Evolutionary conservation across 2,329 filamentous ascomycete genomes (phyloP), one percentile per base, ranked within the genome.

Genomic region (Stachybotrys echinatus): DNA sequence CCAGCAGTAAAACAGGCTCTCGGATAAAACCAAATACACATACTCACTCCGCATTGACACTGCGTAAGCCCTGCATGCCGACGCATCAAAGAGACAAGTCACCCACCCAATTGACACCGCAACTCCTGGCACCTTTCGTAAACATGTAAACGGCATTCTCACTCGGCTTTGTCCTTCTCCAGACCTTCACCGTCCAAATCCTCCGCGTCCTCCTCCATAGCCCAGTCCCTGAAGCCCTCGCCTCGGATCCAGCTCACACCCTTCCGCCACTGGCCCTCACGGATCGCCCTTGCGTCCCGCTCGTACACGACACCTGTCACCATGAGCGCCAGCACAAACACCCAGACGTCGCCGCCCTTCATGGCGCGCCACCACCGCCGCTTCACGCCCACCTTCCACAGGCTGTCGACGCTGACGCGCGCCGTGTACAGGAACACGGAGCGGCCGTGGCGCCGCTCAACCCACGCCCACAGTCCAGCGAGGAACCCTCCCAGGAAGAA

Each of bases 331-430:
- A 83, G 68, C 17, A 92, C 87, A 62, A 97, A 92, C 4, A 97
- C 73, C 72, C 87, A 81, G 5, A 96, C 82, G 68, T 97, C 92
- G 0, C 91, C 91, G 37, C 89, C 88, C 60, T 79, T 82, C 65
- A 94, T 78, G 12, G 89, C 89, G 55, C 80, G 83, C 90, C 92
- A 96, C 83, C 90, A 90, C 2, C 89, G 81, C 31, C 86, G 76
- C 82, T 97, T 97, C 49, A 88, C 82, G n/a, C 92, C 91, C 0
- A 95, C 89, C 74, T 95, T 95, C 89, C 91, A 97, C 43, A 91
- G 68, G 37, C 83, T 89, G 65, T 95, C 88, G 23, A 96, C 75
- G 52, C 87, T 90, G n/a, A 85, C 73, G 2, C 92, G 79, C 23
- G 88, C 83, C 55, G 83, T 85, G 67, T 94, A 94, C 53, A 96